Conservation (phyloP, 768 basidiomycete genomes). For the Boletus fagicola region DNA sequence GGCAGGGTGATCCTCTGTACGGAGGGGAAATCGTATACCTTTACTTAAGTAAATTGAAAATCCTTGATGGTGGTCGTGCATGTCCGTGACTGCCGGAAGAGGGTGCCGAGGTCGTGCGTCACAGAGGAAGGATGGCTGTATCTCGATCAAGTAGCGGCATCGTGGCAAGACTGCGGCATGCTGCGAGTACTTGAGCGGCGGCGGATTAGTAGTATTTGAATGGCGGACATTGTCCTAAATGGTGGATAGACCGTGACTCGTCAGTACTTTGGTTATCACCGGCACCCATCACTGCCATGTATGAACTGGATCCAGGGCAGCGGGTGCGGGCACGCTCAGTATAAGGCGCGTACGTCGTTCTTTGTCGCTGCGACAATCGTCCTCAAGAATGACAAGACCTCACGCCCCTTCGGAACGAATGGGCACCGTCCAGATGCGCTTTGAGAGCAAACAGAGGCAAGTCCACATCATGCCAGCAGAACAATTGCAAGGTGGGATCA, state of each 20-base stretch:
- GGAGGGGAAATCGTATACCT: constrained; percentile 5
- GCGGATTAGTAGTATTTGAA: not conserved
- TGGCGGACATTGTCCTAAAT: constrained; percentile 1
- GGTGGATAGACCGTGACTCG: not conserved
- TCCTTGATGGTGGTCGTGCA: constrained; percentile 6
- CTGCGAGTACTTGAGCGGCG: no score
- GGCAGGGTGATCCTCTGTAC: constrained; percentile 10
- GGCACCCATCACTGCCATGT: not conserved
- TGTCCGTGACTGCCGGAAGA: not conserved
- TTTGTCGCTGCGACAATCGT: not conserved
- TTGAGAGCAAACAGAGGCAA: not conserved
- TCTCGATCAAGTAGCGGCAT: not conserved
- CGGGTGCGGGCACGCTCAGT: not conserved
- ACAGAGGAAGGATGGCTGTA: not conserved
- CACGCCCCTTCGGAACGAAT: not conserved
- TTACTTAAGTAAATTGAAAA: constrained; percentile 9
- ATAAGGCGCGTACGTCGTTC: not conserved
- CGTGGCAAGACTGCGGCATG: no score
- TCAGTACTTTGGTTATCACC: no score
- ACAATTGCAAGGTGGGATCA: not conserved
- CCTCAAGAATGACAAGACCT: not conserved
- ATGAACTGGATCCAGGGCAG: constrained; percentile 5
- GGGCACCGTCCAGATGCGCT: not conserved
- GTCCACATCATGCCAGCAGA: not conserved
- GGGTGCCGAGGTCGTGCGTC: not conserved